Conservation (phyloP, 2,329 filamentous ascomycete species). For the Mariannaea elegans region DNA sequence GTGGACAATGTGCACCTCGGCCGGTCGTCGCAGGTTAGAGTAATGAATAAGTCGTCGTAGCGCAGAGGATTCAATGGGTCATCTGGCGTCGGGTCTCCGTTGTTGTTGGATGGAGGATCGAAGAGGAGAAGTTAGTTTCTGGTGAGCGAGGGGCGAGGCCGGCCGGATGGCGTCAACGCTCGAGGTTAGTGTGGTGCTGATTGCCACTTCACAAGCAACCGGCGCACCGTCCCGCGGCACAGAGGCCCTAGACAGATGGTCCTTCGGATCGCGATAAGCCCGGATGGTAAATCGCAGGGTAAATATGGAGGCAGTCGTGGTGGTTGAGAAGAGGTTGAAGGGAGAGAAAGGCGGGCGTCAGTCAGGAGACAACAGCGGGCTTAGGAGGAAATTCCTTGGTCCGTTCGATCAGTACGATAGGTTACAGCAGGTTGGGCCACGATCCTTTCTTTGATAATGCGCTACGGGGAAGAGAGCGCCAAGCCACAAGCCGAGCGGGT, state of each 20-base stretch:
- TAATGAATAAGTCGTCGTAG: neutral
- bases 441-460: constrained; percentile 34
- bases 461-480: constrained; percentile 9
- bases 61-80: neutral
- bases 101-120: constrained; percentile 18
- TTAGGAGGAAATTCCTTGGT: constrained; percentile 22
- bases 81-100: neutral
- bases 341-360: constrained; percentile 13
- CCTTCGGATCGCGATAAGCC: constrained; percentile 22
- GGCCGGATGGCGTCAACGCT: constrained; percentile 36
- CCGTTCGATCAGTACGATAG: constrained; percentile 8
- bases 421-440: constrained; percentile 21
- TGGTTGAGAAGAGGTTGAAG: constrained; percentile 29
- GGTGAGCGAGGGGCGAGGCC: constrained; percentile 11
- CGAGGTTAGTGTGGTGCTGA: constrained; percentile 20
- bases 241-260: constrained; percentile 28
- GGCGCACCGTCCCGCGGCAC: constrained; percentile 36
- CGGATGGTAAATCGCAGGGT: constrained; percentile 24
- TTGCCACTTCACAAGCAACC: constrained; percentile 12
- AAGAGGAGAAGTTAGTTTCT: neutral
- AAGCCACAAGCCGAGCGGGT: neutral
- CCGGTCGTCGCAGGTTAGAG: neutral
- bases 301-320: constrained; percentile 24
- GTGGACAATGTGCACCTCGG: constrained; percentile 1
- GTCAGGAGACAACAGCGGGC: constrained; percentile 37